A percentile compares a stretch with the other conserved stretches of the same genome.
Conservation (phyloP, 2,329 filamentous ascomycete genomes). For the Fusarium sp. region DNA sequence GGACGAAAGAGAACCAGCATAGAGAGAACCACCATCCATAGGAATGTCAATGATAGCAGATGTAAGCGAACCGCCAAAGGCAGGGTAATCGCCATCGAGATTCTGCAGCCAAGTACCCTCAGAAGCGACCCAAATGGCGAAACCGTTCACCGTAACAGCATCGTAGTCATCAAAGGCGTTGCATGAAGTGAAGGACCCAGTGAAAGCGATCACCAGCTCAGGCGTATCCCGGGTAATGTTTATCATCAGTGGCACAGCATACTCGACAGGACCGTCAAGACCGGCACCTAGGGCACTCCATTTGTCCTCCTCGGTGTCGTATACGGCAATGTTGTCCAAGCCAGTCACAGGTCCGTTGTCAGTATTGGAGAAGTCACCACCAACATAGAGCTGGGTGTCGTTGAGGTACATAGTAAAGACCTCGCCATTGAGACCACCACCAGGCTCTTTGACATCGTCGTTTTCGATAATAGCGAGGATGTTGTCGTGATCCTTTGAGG, state of each 20-base stretch:
- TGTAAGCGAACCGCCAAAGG: constrained; percentile 80
- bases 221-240: constrained; percentile 79
- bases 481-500: constrained; percentile 76
- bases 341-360: constrained; percentile 72
- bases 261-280: constrained; percentile 82
- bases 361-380: constrained; percentile 87
- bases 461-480: constrained; percentile 80
- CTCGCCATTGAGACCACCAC: constrained; percentile 83
- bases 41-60: constrained; percentile 77
- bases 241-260: constrained; percentile 82
- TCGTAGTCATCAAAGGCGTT: constrained; percentile 75
- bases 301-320: constrained; percentile 75
- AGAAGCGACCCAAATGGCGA: constrained; percentile 94
- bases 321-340: constrained; percentile 83
- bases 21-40: constrained; percentile 74
- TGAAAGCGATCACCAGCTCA: constrained; percentile 84
- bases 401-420: constrained; percentile 81
- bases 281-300: constrained; percentile 90
- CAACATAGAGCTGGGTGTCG: constrained; percentile 80
- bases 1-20: constrained; percentile 87
- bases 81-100: constrained; percentile 73
- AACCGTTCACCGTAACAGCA: constrained; percentile 76
- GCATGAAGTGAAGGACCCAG: constrained; percentile 83
- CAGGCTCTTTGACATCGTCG: constrained; percentile 73
- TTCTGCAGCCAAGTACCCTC: constrained; percentile 90